These are phyloP conservation scores for Myrica gale DNA, from an alignment of 306 rosid species.

Conservation along the genomic window DNA sequence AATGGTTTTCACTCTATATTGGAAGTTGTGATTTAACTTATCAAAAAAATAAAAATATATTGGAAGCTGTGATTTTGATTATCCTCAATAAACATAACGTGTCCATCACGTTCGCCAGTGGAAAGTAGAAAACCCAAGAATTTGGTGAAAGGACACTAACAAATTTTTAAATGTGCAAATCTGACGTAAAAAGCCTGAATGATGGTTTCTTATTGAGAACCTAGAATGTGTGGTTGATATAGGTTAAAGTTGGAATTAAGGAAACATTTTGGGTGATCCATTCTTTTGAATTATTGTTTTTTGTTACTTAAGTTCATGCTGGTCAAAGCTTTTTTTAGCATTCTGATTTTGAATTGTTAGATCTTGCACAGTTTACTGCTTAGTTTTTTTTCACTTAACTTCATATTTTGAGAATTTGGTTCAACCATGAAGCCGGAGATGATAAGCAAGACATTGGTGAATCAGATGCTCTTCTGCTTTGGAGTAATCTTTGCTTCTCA, in stretches of 20 bases:
- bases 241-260: not conserved
- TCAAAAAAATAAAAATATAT: not conserved
- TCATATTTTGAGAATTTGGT: conserved; percentile 39
- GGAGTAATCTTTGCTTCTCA: conserved; percentile 91
- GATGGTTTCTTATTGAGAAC: not conserved
- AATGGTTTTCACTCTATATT: conserved; percentile 7
- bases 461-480: conserved; percentile 91
- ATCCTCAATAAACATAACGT: not conserved
- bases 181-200: not conserved
- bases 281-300: not conserved
- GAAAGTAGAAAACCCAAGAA: not conserved
- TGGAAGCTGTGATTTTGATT: not conserved
- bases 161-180: not conserved
- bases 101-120: not conserved
- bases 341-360: conserved; percentile 5
- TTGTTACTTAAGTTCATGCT: not conserved
- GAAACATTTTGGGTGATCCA: not conserved
- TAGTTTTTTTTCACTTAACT: conserved; percentile 17
- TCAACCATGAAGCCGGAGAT: conserved; percentile 86
- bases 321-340: not conserved
- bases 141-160: not conserved
- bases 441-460: conserved; percentile 89
- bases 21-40: not conserved
- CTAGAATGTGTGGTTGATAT: not conserved
- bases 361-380: not conserved